Base-by-base conservation (phyloP, 1,284 basidiomycete species). In the Ceratobasidium papillatum region DNA sequence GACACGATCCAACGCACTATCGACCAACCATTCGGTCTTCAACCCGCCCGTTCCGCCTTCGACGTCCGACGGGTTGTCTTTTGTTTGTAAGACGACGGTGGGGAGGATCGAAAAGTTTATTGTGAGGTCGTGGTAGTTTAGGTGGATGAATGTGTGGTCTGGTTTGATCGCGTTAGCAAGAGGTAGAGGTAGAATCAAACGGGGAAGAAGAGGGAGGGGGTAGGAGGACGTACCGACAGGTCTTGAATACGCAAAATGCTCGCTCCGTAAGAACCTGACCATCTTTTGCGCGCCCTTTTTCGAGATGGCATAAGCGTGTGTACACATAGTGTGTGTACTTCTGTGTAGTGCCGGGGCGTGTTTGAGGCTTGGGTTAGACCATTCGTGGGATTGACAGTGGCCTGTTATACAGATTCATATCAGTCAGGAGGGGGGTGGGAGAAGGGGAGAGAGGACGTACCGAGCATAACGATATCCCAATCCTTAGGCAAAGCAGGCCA, bases 401-500 rank as follows among this genome's bases (percentile, higher is more conserved):
- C 78, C 77, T 76, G n/a, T 3, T 38, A 72, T 66, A 9, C 38
- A 45, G 9, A 3, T 19, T 54, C 41, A n/a, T 43, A 47, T 9
- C 45, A 7, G 4, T n/a, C n/a, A 14, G 41, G 4, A 30, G 32
- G 30, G 32, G 17, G 49, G 25, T 36, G 43, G 17, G 19, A 27
- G 19, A 41, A 19, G 19, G 19, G 59, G 41, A 5, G 34, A 49
- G 56, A 7, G 19, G 25, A 49, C 59, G 34, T 79, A 87, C 93
- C 93, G 66, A 94, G 81, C 77, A 91, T 91, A 45, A 93, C 85
- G 25, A 93, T 86, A 77, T 94, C 92, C 93, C 93, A 94, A 22
- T 87, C 85, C 0, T 54, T 52, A 1, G 93, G 91, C 22, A 94
- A 78, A 1, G 82, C 80, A 1, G 78, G 74, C 90, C 90, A 92